Percentiles rank a stretch among this genome's conserved stretches.
Conservation (phyloP, 2,329 filamentous ascomycete species). For the Ophiosphaerella herpotricha region DNA sequence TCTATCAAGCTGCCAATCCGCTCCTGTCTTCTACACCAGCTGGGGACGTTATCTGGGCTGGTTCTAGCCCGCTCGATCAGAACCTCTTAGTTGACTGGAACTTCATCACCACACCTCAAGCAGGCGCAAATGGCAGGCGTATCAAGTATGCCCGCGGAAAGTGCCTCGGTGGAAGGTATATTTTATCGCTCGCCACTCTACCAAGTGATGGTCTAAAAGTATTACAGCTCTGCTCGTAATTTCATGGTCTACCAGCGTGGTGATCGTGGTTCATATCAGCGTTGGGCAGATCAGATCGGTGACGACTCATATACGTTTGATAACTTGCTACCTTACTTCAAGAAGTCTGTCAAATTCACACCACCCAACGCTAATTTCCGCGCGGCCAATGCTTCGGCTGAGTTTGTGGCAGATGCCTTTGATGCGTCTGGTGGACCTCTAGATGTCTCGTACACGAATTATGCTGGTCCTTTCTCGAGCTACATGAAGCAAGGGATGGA, state of each 20-base stretch:
- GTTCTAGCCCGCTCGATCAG: constrained; percentile 21
- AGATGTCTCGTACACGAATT: constrained; percentile 24
- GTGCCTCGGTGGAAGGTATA: constrained; percentile 31
- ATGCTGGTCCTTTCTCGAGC: constrained; percentile 16
- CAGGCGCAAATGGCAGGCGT: constrained; percentile 14
- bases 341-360: constrained; percentile 36
- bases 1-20: constrained; percentile 23
- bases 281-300: constrained; percentile 35
- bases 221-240: constrained; percentile 22
- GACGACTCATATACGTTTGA: constrained; percentile 38
- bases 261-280: constrained; percentile 19
- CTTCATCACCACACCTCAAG: constrained; percentile 35
- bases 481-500: constrained; percentile 19
- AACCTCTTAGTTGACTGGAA: constrained; percentile 36
- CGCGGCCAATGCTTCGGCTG: constrained; percentile 17
- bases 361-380: constrained; percentile 19
- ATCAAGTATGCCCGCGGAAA: constrained; percentile 38
- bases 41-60: constrained; percentile 24
- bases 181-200: background rate
- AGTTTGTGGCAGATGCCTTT: constrained; percentile 16
- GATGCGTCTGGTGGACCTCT: constrained; percentile 13
- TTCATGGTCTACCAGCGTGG: constrained; percentile 30
- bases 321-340: constrained; percentile 32
- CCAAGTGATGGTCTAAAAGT: background rate
- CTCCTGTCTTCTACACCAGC: constrained; percentile 17